These are phyloP conservation scores for Alternaria arborescens DNA, from an alignment of 2,329 filamentous ascomycete genomes.

Conservation along the genomic window DNA sequence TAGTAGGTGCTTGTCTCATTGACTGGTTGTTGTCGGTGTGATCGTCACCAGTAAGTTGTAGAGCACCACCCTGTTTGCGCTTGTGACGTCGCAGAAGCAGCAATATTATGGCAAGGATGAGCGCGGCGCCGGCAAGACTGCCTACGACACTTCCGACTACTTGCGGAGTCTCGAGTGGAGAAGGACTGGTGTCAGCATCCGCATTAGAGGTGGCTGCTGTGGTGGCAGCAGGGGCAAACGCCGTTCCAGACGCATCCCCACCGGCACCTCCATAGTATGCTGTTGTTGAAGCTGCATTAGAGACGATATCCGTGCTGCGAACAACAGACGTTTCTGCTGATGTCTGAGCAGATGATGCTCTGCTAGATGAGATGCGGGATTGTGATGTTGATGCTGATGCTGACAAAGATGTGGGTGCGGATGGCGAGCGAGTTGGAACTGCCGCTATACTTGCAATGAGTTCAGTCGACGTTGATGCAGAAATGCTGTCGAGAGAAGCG, in stretches of 20 bases:
- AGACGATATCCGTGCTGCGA: conserved; percentile 21
- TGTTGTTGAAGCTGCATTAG: conserved; percentile 17
- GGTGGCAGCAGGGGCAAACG: conserved; percentile 24
- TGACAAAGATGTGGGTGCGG: conserved; percentile 15
- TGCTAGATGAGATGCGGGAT: conserved; percentile 20
- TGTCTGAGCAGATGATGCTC: conserved; percentile 16
- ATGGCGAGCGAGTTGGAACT: conserved; percentile 15
- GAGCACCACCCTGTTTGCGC: conserved; percentile 41
- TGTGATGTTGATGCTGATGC: conserved; percentile 20
- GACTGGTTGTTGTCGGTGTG: conserved; percentile 41
- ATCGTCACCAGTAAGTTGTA: conserved; percentile 43
- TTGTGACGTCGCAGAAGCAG: conserved; percentile 64
- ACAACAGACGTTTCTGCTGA: conserved; percentile 21
- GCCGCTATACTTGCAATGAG: conserved; percentile 7
- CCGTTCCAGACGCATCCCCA: conserved; percentile 27
- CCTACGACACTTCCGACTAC: conserved; percentile 71
- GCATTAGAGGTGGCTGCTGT: conserved; percentile 20
- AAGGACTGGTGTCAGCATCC: conserved; percentile 22
- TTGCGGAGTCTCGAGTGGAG: conserved; percentile 57
- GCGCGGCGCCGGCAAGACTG: conserved; percentile 65
- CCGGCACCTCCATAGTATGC: conserved; percentile 20
- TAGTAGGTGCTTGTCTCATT: conserved; percentile 50
- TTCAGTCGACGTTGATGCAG: conserved; percentile 9
- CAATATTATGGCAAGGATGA: conserved; percentile 61
- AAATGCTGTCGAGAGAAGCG: conserved; percentile 7